Evolutionary conservation across 352 stramenopile species (phyloP).

Genomic region (Phytophthora boehmeriae): DNA sequence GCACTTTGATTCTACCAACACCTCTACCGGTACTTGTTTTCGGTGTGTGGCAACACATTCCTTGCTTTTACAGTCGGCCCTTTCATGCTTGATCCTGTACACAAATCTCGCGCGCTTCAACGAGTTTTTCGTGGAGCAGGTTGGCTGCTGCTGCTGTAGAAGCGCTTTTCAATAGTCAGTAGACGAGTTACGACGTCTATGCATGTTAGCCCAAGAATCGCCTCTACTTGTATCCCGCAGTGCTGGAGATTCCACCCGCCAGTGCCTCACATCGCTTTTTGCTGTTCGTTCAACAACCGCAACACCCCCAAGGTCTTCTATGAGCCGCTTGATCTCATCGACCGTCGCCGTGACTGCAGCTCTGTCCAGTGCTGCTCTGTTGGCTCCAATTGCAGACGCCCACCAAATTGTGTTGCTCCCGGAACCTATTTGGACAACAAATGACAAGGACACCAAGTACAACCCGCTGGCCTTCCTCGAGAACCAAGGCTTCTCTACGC

Average conservation of each 20-base stretch:
- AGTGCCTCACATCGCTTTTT: constrained; percentile 1
- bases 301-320: background rate
- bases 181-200: too few relatives aligned
- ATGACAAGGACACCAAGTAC: constrained; percentile 15
- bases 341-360: constrained; percentile 15
- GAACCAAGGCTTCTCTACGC: constrained; percentile 34
- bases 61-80: too few relatives aligned
- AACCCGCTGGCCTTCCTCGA: constrained; percentile 30
- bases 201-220: too few relatives aligned
- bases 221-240: too few relatives aligned
- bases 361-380: constrained; percentile 16
- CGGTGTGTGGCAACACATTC: too few relatives aligned
- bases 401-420: constrained; percentile 38
- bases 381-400: constrained; percentile 15
- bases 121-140: too few relatives aligned
- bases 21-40: too few relatives aligned
- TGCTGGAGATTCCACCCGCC: background rate
- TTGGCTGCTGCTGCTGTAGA: too few relatives aligned
- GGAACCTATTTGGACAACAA: constrained; percentile 28
- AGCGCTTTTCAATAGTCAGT: too few relatives aligned
- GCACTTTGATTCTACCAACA: too few relatives aligned
- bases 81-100: too few relatives aligned
- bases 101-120: too few relatives aligned
- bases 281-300: background rate
- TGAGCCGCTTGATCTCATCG: constrained; percentile 7